Base-by-base conservation (phyloP, 306 rosid species). In the Begonia peltatifolia region DNA sequence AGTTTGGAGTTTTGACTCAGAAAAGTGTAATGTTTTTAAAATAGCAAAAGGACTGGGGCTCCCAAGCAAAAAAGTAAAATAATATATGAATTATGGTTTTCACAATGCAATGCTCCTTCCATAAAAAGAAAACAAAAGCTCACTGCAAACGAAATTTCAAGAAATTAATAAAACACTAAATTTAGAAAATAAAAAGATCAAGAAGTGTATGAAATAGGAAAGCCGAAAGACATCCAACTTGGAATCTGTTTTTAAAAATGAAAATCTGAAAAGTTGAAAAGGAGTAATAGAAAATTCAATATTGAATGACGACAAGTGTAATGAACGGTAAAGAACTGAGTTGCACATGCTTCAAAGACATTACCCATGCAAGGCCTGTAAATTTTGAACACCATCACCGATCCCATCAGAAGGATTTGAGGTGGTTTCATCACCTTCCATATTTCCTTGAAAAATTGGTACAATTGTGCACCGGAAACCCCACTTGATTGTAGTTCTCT, bases 291-390 rank as follows among this genome's bases (percentile, higher is more conserved):
- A 30, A 30, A 30, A 30, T 30, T 30, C 38, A 30, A 30, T 4
- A 30, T 5, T 30, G 38, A 30, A 30, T 30, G 38, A 30, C 9
- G 38, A 30, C 6, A 30, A 30, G 38, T 30, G 7, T 30, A 23
- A 9, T 25, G n/a, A 8, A 12, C 22, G 38, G 60, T 16, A 42
- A 22, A 47, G 30, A 51, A 51, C 9, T 18, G 38, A 14, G 46
- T 5, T 58, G 25, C 43, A 16, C 46, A 58, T 42, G 54, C 30
- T 15, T 46, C 11, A 47, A 59, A 42, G 36, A 47, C 46, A 38
- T 59, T 59, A 59, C 63, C 63, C 63, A 16, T 59, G 63, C 47
- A 59, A 47, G 17, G 63, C 55, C 15, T 48, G 63, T 48, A 49
- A 47, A 46, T 23, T 59, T 38, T 48, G 63, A 36, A 35, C 55